Conservation (phyloP, 768 basidiomycete species). For the Sistotremastrum suecicum region DNA sequence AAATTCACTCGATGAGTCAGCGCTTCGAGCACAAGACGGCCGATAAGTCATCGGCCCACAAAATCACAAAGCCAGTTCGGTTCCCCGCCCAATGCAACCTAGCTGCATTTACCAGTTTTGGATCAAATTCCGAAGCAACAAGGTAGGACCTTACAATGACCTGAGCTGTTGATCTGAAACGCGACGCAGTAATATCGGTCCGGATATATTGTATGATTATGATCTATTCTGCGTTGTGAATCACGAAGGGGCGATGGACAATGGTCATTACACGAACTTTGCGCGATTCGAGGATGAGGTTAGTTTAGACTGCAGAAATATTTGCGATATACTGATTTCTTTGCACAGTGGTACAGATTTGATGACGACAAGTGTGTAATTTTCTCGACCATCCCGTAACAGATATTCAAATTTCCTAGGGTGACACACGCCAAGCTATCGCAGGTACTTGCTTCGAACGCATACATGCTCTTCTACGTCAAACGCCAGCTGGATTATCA, state of each 20-base stretch:
- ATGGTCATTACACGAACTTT: constrained; percentile 88
- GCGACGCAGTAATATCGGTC: constrained; percentile 30
- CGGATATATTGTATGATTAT: constrained; percentile 69
- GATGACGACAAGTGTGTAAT: constrained; percentile 78
- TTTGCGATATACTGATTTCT: neutral
- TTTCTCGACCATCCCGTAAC: neutral
- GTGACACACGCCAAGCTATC: constrained; percentile 59
- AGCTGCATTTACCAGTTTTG: constrained; percentile 69
- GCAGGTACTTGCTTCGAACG: constrained; percentile 54
- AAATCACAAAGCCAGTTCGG: constrained; percentile 71
- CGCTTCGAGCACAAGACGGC: constrained; percentile 81
- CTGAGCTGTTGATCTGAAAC: no score
- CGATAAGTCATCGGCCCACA: constrained; percentile 61
- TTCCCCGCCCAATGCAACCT: constrained; percentile 81
- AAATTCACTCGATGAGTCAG: constrained; percentile 23
- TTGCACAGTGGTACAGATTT: constrained; percentile 74
- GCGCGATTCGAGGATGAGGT: constrained; percentile 79
- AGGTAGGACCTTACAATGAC: constrained; percentile 9
- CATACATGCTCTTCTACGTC: constrained; percentile 95
- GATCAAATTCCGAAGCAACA: constrained; percentile 38
- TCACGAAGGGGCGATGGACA: constrained; percentile 89
- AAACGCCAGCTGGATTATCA: constrained; percentile 82
- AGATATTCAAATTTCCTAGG: constrained; percentile 20
- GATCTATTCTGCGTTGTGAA: constrained; percentile 89
- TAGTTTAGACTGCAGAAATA: constrained; percentile 15